Evolutionary conservation across 108 stramenopile species (phyloP), one percentile per base, ranked within the genome.

Genomic region (Stephanodiscus minutulus): DNA sequence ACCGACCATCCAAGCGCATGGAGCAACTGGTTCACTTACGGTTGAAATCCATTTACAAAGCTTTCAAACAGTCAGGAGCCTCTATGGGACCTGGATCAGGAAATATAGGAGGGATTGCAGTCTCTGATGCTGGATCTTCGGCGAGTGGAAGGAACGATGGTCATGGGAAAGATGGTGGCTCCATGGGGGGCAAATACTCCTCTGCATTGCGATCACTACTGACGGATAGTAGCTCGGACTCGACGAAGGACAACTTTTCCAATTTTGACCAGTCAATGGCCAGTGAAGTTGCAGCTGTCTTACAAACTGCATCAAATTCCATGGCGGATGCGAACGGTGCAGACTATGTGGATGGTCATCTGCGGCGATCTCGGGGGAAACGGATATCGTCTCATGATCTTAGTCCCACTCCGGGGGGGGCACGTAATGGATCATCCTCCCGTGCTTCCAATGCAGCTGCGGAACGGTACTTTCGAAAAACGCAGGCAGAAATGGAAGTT

Each of bases 11-110:
- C 61, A 96, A 96, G 79, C 82, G 96, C 28, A 88, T 96, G 67
- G 93, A 94, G 70, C 96, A 96, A 73, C 70, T 96, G 62, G 95
- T 94, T 6, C 95, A 96, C 86, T 70, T 96, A 58, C 71, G 95
- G 58, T 65, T 96, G 48, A 96, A 96, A 78, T 85, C 84, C 33
- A 96, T 96, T 61, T 94, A 94, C 87, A 94, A 94, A 78, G 96
- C 96, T 10, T 96, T 96, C 74, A 91, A 94, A 69, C 87, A 92
- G 58, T 81, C 77, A 33, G 83, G 85, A 31, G 85, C 85, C 15
- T 57, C 73, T 11, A 39, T 68, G 22, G 67, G 52, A 24, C 68
- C 72, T 20, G 47, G 61, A 47, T 58, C 70, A 54, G 36, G 70
- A 29, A 48, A 31, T 49, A 53, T 27, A 18, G 72, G 66, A n/a